These are phyloP conservation scores for Lunasporangiospora selenospora DNA, from an alignment of 192 early-diverging fungal species.

Conservation along the genomic window DNA sequence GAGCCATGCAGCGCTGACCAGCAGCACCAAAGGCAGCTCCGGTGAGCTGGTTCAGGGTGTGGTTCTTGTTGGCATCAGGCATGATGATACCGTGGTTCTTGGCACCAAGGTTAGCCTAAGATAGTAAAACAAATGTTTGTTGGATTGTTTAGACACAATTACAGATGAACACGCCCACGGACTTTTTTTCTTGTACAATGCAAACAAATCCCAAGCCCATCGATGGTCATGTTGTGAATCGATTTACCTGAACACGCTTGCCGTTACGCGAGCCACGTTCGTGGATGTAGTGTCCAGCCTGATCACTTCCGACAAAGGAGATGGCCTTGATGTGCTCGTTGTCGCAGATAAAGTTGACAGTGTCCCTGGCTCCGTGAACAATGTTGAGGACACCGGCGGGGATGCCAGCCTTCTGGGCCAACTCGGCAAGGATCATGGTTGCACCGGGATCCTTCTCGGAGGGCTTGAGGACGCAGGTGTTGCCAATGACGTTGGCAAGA, in stretches of 20 bases:
- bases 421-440: constrained; percentile 85
- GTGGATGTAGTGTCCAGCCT: constrained; percentile 88
- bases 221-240: too few relatives aligned
- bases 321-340: constrained; percentile 88
- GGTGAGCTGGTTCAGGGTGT: constrained; percentile 88
- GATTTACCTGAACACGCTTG: constrained; percentile 87
- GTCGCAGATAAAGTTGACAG: constrained; percentile 92
- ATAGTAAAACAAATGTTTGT: constrained; percentile 2
- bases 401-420: constrained; percentile 90
- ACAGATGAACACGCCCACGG: too few relatives aligned
- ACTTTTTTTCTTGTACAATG: too few relatives aligned
- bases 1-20: constrained; percentile 98
- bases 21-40: constrained; percentile 98
- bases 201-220: too few relatives aligned
- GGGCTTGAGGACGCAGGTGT: constrained; percentile 92
- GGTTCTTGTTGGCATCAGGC: constrained; percentile 95
- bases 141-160: too few relatives aligned
- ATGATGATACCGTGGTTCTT: constrained; percentile 98
- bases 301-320: constrained; percentile 93
- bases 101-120: constrained; percentile 88
- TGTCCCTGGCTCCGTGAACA: constrained; percentile 87
- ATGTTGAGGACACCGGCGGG: constrained; percentile 92
- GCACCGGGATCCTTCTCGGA: constrained; percentile 95
- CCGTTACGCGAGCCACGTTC: constrained; percentile 86
- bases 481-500: constrained; percentile 90